Evolutionary conservation across 2,329 filamentous ascomycete genomes (phyloP).

Genomic region (Botryotinia narcissicola): DNA sequence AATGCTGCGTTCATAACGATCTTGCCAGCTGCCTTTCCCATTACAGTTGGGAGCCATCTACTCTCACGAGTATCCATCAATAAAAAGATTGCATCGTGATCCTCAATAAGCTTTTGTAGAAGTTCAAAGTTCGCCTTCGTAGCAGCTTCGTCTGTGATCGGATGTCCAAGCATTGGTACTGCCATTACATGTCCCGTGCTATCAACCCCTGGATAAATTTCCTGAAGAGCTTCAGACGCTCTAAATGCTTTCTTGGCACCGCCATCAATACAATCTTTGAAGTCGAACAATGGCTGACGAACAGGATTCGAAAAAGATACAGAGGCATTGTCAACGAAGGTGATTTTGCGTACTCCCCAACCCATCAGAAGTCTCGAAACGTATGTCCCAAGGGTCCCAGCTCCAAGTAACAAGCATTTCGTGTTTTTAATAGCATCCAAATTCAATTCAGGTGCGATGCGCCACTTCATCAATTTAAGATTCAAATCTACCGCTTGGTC

Average conservation of each 20-base stretch:
- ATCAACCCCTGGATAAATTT: slow-evolving; percentile 90
- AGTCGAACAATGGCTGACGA: slow-evolving; percentile 87
- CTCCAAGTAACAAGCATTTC: slow-evolving; percentile 85
- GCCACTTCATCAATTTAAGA: slow-evolving; percentile 98
- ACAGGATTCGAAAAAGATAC: slow-evolving; percentile 98
- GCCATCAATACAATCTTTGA: slow-evolving; percentile 82
- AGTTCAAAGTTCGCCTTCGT: slow-evolving; percentile 72
- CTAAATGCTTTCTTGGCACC: slow-evolving; percentile 79
- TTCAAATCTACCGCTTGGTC: slow-evolving; percentile 96
- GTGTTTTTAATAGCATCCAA: slow-evolving; percentile 86
- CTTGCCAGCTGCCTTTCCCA: slow-evolving; percentile 90
- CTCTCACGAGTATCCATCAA: slow-evolving; percentile 96
- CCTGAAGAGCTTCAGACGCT: slow-evolving; percentile 74
- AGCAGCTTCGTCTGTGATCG: slow-evolving; percentile 69
- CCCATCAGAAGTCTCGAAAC: slow-evolving; percentile 89
- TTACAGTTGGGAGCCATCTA: slow-evolving; percentile 91
- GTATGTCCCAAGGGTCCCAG: slow-evolving; percentile 90
- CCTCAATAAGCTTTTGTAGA: slow-evolving; percentile 70
- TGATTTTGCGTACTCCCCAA: slow-evolving; percentile 94
- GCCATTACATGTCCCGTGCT: slow-evolving; percentile 75
- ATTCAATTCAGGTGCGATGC: slow-evolving; percentile 83
- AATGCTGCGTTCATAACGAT: slow-evolving; percentile 96
- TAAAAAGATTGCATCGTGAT: slow-evolving; percentile 92
- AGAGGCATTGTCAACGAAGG: slow-evolving; percentile 88
- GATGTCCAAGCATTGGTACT: slow-evolving; percentile 94